phyloP scores from a whole-genome alignment of 768 basidiomycete species.

The Tephrocybe sp. region DNA sequence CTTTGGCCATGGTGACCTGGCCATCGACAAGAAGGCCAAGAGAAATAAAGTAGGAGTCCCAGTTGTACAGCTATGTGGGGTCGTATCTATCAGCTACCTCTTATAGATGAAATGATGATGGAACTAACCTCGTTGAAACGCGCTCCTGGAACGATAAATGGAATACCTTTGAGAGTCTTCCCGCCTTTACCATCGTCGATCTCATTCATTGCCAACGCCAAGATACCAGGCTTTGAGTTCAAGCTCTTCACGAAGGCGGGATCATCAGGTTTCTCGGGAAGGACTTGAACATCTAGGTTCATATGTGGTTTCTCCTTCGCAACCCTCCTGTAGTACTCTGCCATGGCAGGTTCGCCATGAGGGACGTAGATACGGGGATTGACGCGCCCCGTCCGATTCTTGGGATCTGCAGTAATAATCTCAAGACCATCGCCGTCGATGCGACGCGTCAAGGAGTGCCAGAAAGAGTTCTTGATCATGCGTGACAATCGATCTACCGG shows the following conservation, averaged over 20 bases:
- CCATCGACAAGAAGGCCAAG: conserved; percentile 95
- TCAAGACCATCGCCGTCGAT: conserved; percentile 98
- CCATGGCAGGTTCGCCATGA: conserved; percentile 90
- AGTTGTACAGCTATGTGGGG: conserved; percentile 73
- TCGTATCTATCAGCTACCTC: conserved; percentile 5
- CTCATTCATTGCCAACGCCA: conserved; percentile 95
- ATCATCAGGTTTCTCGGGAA: conserved; percentile 86
- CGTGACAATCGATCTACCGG: conserved; percentile 94
- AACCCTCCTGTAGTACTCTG: conserved; percentile 91
- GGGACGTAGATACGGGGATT: conserved; percentile 96
- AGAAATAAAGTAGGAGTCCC: conserved; percentile 94
- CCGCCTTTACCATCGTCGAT: conserved; percentile 77
- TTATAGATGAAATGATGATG: conserved; percentile 1
- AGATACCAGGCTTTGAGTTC: conserved; percentile 90
- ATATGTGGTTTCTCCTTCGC: conserved; percentile 91
- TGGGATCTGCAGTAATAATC: conserved; percentile 96
- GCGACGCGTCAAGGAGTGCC: conserved; percentile 94
- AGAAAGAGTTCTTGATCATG: conserved; percentile 98
- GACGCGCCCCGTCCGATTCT: conserved; percentile 88
- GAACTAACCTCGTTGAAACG: conserved; percentile 83
- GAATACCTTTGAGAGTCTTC: conserved; percentile 85
- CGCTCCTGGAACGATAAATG: conserved; percentile 96
- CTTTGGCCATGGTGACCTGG: conserved; percentile 90
- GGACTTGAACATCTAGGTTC: conserved; percentile 87
- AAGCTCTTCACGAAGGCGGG: conserved; percentile 87